A percentile compares a stretch with the other conserved stretches of the same genome.
phyloP scores from a whole-genome alignment of 2,329 filamentous ascomycete genomes.

The Dryadomyces sulphureus region DNA sequence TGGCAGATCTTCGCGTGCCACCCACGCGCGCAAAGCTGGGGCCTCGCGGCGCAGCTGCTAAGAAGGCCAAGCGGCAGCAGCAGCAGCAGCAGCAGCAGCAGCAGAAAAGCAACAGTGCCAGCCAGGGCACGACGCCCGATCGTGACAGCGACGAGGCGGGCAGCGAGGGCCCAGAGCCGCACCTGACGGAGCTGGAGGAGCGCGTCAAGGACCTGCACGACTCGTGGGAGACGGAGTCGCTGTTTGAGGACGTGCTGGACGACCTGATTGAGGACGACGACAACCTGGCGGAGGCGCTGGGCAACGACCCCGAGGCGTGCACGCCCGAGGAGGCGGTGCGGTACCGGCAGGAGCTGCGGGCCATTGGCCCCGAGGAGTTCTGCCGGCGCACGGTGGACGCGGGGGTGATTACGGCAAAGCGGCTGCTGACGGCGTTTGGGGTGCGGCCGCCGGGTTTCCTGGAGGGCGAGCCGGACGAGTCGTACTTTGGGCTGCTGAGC shows the following conservation, averaged over 20 bases:
- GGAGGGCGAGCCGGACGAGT: conserved; percentile 55
- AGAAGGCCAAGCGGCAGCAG: background rate
- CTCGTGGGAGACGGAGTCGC: conserved; percentile 48
- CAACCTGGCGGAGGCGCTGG: conserved; percentile 21
- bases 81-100: background rate
- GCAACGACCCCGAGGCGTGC: conserved; percentile 35
- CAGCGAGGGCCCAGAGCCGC: background rate
- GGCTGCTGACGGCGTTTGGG: conserved; percentile 74
- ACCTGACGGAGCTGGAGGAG: conserved; percentile 30
- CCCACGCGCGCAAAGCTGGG: background rate
- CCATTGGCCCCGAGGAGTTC: conserved; percentile 66
- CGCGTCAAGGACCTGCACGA: conserved; percentile 35
- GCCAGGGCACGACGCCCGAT: background rate
- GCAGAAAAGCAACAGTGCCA: background rate
- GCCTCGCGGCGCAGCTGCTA: background rate
- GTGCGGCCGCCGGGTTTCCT: conserved; percentile 61
- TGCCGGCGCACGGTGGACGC: conserved; percentile 55
- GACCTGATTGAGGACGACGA: conserved; percentile 38
- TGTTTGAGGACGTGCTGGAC: conserved; percentile 48
- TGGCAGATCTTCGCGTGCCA: conserved; percentile 1
- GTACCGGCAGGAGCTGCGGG: conserved; percentile 57
- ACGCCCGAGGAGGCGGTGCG: conserved; percentile 53
- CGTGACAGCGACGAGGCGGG: background rate
- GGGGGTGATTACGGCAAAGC: conserved; percentile 60
- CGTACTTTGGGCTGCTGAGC: conserved; percentile 60